Evolutionary conservation across 2,329 filamentous ascomycete species (phyloP).

Genomic region (Scedosporium apiospermum): DNA sequence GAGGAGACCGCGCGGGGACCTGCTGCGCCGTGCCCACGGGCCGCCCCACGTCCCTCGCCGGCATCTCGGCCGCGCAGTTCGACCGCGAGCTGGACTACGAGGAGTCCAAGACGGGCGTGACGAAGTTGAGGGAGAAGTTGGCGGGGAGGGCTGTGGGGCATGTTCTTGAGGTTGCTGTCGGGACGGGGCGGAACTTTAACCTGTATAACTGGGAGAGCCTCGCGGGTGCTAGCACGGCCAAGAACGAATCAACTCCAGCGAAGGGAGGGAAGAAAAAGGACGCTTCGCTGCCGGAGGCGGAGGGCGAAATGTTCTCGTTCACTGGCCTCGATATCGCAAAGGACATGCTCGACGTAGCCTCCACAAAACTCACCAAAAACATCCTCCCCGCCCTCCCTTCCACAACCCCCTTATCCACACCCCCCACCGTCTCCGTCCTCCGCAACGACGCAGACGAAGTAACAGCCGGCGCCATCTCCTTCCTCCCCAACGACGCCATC

Average conservation of each 20-base stretch:
- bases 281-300: slow-evolving; percentile 10
- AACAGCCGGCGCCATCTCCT: slow-evolving; percentile 17
- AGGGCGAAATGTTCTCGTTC: slow-evolving; percentile 36
- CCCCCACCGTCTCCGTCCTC: slow-evolving; percentile 28
- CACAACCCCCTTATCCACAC: slow-evolving; percentile 8
- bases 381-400: slow-evolving; percentile 25
- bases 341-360: slow-evolving; percentile 50
- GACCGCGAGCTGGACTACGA: slow-evolving; percentile 48
- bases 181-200: slow-evolving; percentile 51
- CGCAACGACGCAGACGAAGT: slow-evolving; percentile 11
- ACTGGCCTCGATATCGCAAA: slow-evolving; percentile 53
- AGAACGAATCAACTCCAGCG: slow-evolving; percentile 3
- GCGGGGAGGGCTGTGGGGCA: slow-evolving; percentile 39
- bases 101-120: slow-evolving; percentile 49
- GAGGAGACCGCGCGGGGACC: slow-evolving; percentile 13
- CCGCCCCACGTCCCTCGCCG: slow-evolving; percentile 35
- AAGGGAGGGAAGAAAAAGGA: slow-evolving; percentile 8
- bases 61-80: slow-evolving; percentile 42
- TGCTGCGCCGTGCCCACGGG: slow-evolving; percentile 28
- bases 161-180: slow-evolving; percentile 54
- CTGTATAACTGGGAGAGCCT: slow-evolving; percentile 48
- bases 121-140: slow-evolving; percentile 37
- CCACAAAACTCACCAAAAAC: slow-evolving; percentile 35
- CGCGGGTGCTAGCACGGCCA: slow-evolving; percentile 8
- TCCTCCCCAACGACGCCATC: slow-evolving; percentile 27